Evolutionary conservation across 2,329 filamentous ascomycete species (phyloP), one percentile per base, ranked within the genome.

Genomic region (Triangularia setosa): DNA sequence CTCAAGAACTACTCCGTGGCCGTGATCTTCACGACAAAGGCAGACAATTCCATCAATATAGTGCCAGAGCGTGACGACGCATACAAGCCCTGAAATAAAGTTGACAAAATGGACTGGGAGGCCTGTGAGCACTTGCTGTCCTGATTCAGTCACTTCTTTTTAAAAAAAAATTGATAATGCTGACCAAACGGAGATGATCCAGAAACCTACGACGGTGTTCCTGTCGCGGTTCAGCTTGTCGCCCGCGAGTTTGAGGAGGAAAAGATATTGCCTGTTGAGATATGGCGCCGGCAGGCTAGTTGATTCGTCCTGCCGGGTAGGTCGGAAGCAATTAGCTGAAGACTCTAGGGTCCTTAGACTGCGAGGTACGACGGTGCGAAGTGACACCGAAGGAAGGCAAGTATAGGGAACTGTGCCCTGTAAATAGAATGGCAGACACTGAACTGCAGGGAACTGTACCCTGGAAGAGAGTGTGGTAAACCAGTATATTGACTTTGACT

Each of bases 1-100:
- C 60, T 84, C 14, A 68, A 87, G n/a, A 84, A 88, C 69, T 87
- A 87, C 61, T 83, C 80, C 1, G 76, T 75, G 40, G 79, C 81
- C 0, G 78, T 83, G 0, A 76, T 88, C 24, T 86, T 86, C 0
- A 82, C 87, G 0, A 86, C 83, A 0, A 78, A 72, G 28, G 83
- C 80, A 0, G 80, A 87, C 64, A 81, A 83, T 69, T 71, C 62
- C 0, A 60, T 86, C 8, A 86, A 88, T 70, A 69, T 73, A 12
- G 71, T 76, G 23, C 74, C 79, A 33, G 44, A 68, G 2, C 70
- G 68, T 0, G 40, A 48, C 40, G 8, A 21, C 11, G 18, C 40
- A 1, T 80, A 78, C 67, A 65, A 72, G 18, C 79, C 81, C 0
- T 40, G 79, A 12, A 79, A 73, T 62, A 78, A 79, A 0, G 61